These are phyloP conservation scores for Psilocybe cyanescens DNA, from an alignment of 768 basidiomycete genomes.

Conservation along the genomic window DNA sequence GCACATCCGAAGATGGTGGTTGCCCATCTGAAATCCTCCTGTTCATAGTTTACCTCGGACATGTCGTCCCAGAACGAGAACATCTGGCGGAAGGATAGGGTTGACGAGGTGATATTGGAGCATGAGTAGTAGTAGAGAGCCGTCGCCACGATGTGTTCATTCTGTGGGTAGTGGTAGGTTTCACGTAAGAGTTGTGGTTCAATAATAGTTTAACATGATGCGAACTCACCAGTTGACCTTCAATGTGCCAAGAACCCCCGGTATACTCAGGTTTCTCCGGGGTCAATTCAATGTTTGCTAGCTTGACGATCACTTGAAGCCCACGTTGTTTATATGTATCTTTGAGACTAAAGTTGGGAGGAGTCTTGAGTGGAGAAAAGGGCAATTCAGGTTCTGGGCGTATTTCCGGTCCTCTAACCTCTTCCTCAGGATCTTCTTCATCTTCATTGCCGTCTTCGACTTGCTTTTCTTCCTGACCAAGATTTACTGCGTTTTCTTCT, in stretches of 20 bases:
- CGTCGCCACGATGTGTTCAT: slow-evolving; percentile 37
- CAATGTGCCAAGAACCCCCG: slow-evolving; percentile 34
- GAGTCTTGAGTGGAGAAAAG: slow-evolving; percentile 6
- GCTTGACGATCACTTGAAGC: slow-evolving; percentile 29
- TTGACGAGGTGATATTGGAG: slow-evolving; percentile 28
- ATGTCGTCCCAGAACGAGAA: not conserved
- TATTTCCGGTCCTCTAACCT: slow-evolving; percentile 24
- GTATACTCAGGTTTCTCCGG: slow-evolving; percentile 31
- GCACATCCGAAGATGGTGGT: slow-evolving; percentile 28
- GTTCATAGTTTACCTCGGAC: slow-evolving; percentile 21
- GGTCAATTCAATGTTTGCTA: slow-evolving; percentile 34
- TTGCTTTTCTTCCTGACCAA: not conserved
- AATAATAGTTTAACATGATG: too few species aligned
- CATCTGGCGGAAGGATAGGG: slow-evolving; percentile 28
- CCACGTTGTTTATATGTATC: slow-evolving; percentile 12
- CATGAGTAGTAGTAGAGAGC: slow-evolving; percentile 33
- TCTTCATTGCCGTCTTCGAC: not conserved
- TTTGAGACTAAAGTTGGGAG: slow-evolving; percentile 16
- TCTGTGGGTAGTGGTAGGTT: slow-evolving; percentile 18
- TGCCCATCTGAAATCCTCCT: slow-evolving; percentile 33
- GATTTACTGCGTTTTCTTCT: too few species aligned
- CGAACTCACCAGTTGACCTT: slow-evolving; percentile 27
- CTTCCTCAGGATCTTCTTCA: not conserved
- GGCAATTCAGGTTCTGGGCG: slow-evolving; percentile 23
- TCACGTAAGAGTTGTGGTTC: too few species aligned